Conservation (phyloP, 2,329 filamentous ascomycete genomes). For the Verticillium nonalfalfae region DNA sequence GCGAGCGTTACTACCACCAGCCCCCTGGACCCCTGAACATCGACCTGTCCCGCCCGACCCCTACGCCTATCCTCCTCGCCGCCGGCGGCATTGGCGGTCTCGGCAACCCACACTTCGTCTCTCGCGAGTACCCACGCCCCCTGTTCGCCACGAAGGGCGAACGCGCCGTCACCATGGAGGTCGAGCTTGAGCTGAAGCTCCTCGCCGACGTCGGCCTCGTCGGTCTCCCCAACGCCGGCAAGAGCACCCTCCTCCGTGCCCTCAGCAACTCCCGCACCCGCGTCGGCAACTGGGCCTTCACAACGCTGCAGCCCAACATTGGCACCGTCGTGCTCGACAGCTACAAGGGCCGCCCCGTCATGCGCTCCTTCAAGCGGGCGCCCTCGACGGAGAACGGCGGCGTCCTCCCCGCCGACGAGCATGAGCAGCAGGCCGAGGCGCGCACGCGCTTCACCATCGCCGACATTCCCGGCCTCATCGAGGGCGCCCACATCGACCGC, state of each 20-base stretch:
- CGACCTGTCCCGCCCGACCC: conserved; percentile 70
- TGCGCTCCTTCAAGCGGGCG: conserved; percentile 28
- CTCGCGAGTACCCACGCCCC: conserved; percentile 66
- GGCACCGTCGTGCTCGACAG: conserved; percentile 92
- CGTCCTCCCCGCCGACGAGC: conserved; percentile 15
- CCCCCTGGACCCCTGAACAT: conserved; percentile 67
- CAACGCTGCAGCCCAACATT: conserved; percentile 89
- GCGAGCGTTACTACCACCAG: conserved; percentile 55
- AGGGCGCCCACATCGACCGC: conserved; percentile 86
- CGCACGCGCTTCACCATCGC: conserved; percentile 86
- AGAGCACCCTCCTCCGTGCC: conserved; percentile 83
- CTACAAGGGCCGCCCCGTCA: conserved; percentile 65
- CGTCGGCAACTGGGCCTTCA: conserved; percentile 94
- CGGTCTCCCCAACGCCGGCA: conserved; percentile 91
- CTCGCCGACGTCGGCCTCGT: conserved; percentile 93
- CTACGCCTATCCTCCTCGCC: conserved; percentile 76
- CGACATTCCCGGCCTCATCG: conserved; percentile 90
- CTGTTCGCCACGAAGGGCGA: conserved; percentile 88
- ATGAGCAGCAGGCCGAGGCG: conserved; percentile 29
- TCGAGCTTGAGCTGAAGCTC: conserved; percentile 89
- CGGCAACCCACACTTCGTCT: conserved; percentile 89
- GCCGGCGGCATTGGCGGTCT: conserved; percentile 84
- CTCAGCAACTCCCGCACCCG: conserved; percentile 84
- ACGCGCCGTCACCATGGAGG: conserved; percentile 65
- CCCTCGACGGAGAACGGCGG: conserved; percentile 25